phyloP scores from a whole-genome alignment of 106 monocot species.

The Acanthochlamys bracteata region DNA sequence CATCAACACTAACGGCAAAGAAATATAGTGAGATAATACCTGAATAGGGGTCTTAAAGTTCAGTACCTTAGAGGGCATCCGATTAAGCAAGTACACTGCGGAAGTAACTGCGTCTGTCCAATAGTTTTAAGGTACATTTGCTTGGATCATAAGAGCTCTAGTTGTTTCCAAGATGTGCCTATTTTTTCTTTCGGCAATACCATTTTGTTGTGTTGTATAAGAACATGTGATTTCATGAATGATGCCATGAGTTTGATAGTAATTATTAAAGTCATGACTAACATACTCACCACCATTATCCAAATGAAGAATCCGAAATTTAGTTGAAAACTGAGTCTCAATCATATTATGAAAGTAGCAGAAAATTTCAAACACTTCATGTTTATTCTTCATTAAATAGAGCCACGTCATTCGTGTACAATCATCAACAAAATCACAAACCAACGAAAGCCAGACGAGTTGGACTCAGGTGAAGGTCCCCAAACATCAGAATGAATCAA shows the following conservation, averaged over 20 bases:
- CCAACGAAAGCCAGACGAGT: neutral
- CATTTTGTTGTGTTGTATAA: constrained; percentile 1
- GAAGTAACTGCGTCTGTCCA: neutral
- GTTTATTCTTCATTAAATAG: neutral
- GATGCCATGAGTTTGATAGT: neutral
- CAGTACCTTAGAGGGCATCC: neutral
- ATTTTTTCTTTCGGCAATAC: neutral
- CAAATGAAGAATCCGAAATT: neutral
- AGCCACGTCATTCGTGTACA: neutral
- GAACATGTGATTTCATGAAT: neutral
- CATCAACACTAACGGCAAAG: no score
- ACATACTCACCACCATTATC: neutral
- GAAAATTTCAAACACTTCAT: neutral
- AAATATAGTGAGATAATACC: no score
- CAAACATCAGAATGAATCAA: neutral
- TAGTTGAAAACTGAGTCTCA: neutral
- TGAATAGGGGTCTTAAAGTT: neutral
- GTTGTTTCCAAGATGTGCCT: no score
- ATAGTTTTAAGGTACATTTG: no score
- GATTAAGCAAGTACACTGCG: constrained; percentile 1
- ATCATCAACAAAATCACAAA: neutral
- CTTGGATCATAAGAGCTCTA: no score
- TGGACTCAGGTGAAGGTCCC: neutral
- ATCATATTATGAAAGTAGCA: neutral
- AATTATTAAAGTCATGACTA: neutral